Conservation (phyloP, 2,329 filamentous ascomycete species). For the Apiospora marii region DNA sequence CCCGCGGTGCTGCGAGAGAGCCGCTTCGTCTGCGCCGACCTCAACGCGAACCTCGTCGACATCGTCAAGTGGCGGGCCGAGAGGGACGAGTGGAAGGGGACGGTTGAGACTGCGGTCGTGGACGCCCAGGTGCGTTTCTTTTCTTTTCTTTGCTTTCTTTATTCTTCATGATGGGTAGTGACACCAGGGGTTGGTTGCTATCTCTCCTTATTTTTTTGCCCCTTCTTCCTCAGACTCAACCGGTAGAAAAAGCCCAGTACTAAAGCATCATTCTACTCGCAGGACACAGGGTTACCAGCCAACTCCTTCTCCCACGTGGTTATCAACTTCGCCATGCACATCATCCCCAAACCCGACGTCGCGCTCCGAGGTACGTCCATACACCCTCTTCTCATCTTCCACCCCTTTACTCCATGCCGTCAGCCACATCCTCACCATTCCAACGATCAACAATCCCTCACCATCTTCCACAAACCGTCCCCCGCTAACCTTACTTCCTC, state of each 20-base stretch:
- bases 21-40: conserved; percentile 19
- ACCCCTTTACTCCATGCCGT: neutral
- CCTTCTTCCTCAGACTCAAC: too few relatives aligned
- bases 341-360: neutral
- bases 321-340: conserved; percentile 22
- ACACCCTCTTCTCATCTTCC: neutral
- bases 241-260: neutral
- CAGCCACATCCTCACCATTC: neutral
- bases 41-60: neutral
- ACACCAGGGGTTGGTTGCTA: neutral
- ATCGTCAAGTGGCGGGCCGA: conserved; percentile 4
- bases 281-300: conserved; percentile 3
- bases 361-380: neutral
- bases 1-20: neutral
- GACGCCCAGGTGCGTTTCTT: conserved; percentile 15
- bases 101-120: neutral
- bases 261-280: neutral
- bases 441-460: too few relatives aligned
- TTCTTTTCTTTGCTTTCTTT: neutral
- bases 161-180: neutral
- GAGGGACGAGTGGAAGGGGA: neutral
- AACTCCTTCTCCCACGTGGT: conserved; percentile 18
- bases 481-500: neutral
- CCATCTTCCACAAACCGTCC: too few relatives aligned
- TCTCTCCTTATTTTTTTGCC: neutral